phyloP scores from a whole-genome alignment of 2,329 filamentous ascomycete species.

The Alternaria panax region DNA sequence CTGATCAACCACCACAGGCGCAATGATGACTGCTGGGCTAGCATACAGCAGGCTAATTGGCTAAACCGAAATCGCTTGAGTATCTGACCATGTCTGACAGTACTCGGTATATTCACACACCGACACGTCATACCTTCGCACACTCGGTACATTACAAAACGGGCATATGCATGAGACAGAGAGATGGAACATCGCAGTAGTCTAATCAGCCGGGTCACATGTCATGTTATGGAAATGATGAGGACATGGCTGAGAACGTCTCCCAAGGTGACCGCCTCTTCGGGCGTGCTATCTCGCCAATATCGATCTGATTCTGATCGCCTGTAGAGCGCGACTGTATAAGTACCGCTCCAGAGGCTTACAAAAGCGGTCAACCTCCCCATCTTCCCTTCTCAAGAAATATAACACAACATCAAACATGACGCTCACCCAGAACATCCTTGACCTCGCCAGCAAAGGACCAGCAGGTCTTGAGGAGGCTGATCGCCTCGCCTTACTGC shows the following conservation, averaged over 20 bases:
- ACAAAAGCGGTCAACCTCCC: neutral
- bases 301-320: neutral
- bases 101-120: neutral
- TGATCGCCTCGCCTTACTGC: conserved; percentile 16
- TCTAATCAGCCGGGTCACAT: neutral
- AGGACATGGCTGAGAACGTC: neutral
- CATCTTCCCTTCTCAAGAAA: neutral
- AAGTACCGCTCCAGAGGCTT: neutral
- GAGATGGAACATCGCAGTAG: neutral
- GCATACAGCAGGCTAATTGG: too few species aligned
- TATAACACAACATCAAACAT: neutral
- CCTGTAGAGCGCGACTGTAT: neutral
- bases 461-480: conserved; percentile 12
- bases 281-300: neutral
- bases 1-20: neutral
- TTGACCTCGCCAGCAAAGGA: conserved; percentile 3
- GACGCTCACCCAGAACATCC: conserved; percentile 5
- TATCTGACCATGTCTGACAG: neutral
- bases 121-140: neutral
- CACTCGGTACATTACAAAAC: neutral
- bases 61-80: too few species aligned
- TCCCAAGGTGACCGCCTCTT: neutral
- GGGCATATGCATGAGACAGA: neutral
- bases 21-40: too few species aligned
- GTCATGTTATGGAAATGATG: neutral